Evolutionary conservation across 345 rosid genomes (phyloP), one percentile per base, ranked within the genome.

Genomic region (Bruguiera sexangula): DNA sequence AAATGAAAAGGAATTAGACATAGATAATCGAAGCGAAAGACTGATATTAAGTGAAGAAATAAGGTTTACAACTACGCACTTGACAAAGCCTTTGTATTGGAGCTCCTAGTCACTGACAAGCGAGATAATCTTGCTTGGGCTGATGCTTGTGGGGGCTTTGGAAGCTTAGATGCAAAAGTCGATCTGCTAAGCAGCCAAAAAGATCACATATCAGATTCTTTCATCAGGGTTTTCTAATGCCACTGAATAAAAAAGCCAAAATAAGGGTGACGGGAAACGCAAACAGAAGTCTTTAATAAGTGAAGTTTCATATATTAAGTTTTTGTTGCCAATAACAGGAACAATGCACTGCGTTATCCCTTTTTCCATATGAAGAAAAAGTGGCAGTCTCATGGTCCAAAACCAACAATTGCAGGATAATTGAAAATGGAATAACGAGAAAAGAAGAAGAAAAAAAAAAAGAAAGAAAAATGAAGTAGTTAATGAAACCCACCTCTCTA

Each of bases 401-500:
- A 43, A 43, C 50, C 50, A 43, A 43, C 4, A 43, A 43, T 43
- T 43, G 18, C 50, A 13, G 50, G 50, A 43, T 43, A 43, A 15
- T 8, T 0, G 1, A n/a, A 56, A 18, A 29, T 22, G 27, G 24
- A 19, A 19, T 53, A 53, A 52, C 20, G 2, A 6, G 24, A 24
- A 24, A 24, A 24, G 24, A 22, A n/a, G 0, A 53, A n/a, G 20
- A 24, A n/a, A 37, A 39, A 36, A n/a, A 46, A 22, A 10, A 6
- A 70, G 27, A 16, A 24, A 1, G 9, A 0, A 7, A 0, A 7
- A 20, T 51, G 15, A 50, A 36, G 22, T 13, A 24, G 24, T 61
- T 37, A 65, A 57, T 6, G 72, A 74, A 53, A 78, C 87, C 79
- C 21, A 94, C 98, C 82, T 89, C 65, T 81, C 87, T 46, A 74